Conservation (phyloP, 768 basidiomycete species). For the Leccinellum albellum region DNA sequence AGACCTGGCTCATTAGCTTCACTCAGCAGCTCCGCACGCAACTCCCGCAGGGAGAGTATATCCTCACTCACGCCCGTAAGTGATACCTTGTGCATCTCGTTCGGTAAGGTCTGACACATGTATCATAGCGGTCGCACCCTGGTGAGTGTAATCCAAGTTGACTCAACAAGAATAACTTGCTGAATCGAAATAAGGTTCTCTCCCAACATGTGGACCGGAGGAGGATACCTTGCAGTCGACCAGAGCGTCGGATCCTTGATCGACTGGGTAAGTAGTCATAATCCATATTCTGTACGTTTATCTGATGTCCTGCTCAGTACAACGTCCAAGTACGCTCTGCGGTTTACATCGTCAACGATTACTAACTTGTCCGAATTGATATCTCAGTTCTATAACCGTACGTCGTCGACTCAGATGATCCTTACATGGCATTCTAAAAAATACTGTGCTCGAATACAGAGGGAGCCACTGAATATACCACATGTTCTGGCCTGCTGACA, state of each 20-base stretch:
- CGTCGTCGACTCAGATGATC: not conserved
- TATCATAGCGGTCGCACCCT: slow-evolving; percentile 18
- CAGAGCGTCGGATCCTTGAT: slow-evolving; percentile 39
- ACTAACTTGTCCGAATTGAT: slow-evolving; percentile 1
- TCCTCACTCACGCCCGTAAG: slow-evolving; percentile 33
- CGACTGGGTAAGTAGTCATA: slow-evolving; percentile 36
- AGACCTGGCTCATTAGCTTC: slow-evolving; percentile 33
- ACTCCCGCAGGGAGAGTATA: slow-evolving; percentile 22
- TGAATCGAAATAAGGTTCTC: slow-evolving; percentile 17
- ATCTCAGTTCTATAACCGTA: slow-evolving; percentile 31
- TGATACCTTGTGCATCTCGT: not conserved
- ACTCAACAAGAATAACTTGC: not conserved
- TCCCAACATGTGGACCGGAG: slow-evolving; percentile 17
- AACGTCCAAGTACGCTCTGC: slow-evolving; percentile 37
- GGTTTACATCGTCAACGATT: not conserved
- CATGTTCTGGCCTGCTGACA: slow-evolving; percentile 55
- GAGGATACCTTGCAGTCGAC: slow-evolving; percentile 40
- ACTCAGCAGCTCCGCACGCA: slow-evolving; percentile 31
- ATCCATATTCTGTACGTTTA: not conserved
- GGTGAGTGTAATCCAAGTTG: slow-evolving; percentile 10
- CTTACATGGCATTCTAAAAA: not conserved
- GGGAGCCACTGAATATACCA: slow-evolving; percentile 60
- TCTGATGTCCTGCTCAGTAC: slow-evolving; percentile 12
- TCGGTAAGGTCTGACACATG: not conserved
- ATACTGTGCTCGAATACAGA: slow-evolving; percentile 34